Conservation (phyloP, 1,284 basidiomycete genomes). For the Naganishia sp. region DNA sequence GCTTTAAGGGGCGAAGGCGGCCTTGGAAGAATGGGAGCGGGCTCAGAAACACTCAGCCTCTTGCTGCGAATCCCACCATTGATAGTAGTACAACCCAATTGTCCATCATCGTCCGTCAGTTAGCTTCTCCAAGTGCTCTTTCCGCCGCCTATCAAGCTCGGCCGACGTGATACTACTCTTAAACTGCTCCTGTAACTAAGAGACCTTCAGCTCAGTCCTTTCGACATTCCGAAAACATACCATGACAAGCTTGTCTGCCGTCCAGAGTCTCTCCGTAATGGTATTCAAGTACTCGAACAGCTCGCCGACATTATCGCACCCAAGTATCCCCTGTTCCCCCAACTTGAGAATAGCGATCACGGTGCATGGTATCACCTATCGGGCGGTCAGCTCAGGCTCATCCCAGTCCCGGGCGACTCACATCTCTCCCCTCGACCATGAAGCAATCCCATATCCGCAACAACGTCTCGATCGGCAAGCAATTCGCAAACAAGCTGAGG, state of each 20-base stretch:
- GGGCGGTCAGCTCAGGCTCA: neutral
- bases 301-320: conserved; percentile 76
- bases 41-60: too few relatives aligned
- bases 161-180: conserved; percentile 59
- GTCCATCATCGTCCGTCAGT: too few relatives aligned
- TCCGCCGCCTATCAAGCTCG: conserved; percentile 22
- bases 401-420: conserved; percentile 49
- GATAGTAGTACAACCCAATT: too few relatives aligned
- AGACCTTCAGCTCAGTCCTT: neutral
- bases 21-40: too few relatives aligned
- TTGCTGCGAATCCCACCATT: too few relatives aligned
- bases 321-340: conserved; percentile 78
- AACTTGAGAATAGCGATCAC: conserved; percentile 81
- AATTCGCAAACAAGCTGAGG: conserved; percentile 92
- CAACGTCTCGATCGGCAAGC: conserved; percentile 90
- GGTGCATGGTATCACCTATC: conserved; percentile 70
- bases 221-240: conserved; percentile 55
- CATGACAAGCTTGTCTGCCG: conserved; percentile 83
- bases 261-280: conserved; percentile 86
- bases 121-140: conserved; percentile 12
- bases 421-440: conserved; percentile 87
- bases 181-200: conserved; percentile 68
- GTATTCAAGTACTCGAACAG: conserved; percentile 83
- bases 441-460: conserved; percentile 95
- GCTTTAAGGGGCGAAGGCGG: too few relatives aligned